phyloP scores from a whole-genome alignment of 2,329 filamentous ascomycete species.

The Fusarium veterinarium region DNA sequence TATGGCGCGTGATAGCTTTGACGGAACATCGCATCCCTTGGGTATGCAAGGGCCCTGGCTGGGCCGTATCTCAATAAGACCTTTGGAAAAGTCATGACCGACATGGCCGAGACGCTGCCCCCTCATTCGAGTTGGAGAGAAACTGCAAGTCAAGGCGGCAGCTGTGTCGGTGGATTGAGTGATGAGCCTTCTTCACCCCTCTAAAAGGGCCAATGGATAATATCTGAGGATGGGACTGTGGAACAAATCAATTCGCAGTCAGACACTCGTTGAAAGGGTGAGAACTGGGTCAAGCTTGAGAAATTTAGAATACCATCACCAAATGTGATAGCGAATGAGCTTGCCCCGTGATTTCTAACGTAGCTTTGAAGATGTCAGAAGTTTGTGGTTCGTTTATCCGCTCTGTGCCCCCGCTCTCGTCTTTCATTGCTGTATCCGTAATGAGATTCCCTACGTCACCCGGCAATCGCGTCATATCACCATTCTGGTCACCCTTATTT shows the following conservation, averaged over 20 bases:
- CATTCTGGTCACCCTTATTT: conserved; percentile 25
- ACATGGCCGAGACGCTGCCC: conserved; percentile 27
- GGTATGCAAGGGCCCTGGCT: conserved; percentile 12
- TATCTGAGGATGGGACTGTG: conserved; percentile 7
- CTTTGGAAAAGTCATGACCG: conserved; percentile 16
- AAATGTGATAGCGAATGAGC: conserved; percentile 11
- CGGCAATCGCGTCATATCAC: conserved; percentile 35
- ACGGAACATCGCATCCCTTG: conserved; percentile 9
- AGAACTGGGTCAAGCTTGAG: neutral
- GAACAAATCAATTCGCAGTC: conserved; percentile 11
- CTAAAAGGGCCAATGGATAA: conserved; percentile 1
- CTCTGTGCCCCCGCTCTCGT: conserved; percentile 22
- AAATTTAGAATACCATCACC: conserved; percentile 19
- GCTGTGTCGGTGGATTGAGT: conserved; percentile 11
- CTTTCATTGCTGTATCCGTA: conserved; percentile 22
- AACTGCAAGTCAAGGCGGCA: conserved; percentile 12
- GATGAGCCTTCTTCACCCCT: conserved; percentile 16
- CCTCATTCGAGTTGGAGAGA: conserved; percentile 20
- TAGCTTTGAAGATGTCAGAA: conserved; percentile 9
- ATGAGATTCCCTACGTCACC: conserved; percentile 43
- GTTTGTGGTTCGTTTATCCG: conserved; percentile 6
- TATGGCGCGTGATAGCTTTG: conserved; percentile 17
- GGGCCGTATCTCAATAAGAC: conserved; percentile 20
- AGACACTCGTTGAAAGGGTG: conserved; percentile 11
- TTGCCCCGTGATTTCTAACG: conserved; percentile 22